phyloP scores from a whole-genome alignment of 129 eudicot genomes.

The Centella asiatica region DNA sequence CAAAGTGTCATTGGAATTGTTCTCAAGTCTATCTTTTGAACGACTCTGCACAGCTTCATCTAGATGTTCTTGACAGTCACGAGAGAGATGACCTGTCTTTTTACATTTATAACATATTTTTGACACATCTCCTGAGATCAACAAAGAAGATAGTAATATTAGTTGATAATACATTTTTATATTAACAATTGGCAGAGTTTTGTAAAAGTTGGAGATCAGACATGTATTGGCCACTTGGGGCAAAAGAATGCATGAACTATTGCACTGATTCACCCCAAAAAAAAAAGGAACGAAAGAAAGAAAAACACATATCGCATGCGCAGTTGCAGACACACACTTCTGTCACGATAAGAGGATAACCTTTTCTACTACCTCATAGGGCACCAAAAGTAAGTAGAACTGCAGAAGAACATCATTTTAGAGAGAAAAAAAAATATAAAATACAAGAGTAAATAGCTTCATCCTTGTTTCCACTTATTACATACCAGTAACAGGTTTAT shows the following conservation, averaged over 20 bases:
- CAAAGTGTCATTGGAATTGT: slow-evolving; percentile 1
- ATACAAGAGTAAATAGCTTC: neutral
- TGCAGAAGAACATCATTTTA: no score
- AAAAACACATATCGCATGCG: no score
- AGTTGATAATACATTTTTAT: neutral
- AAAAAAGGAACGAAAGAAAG: no score
- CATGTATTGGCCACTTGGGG: neutral
- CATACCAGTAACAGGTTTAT: slow-evolving; percentile 42
- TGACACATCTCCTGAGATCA: slow-evolving; percentile 40
- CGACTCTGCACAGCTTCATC: slow-evolving; percentile 24
- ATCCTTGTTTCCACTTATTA: neutral
- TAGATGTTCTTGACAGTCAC: slow-evolving; percentile 61
- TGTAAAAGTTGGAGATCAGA: neutral
- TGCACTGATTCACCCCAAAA: no score
- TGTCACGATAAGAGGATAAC: no score
- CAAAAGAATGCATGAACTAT: neutral
- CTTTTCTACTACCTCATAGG: no score
- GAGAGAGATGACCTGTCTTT: slow-evolving; percentile 74
- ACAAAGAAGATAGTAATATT: neutral
- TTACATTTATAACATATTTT: slow-evolving; percentile 91
- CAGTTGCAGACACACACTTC: no score
- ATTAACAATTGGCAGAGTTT: neutral
- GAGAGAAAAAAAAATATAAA: neutral
- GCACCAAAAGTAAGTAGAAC: no score
- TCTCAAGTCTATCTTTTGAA: slow-evolving; percentile 20